Evolutionary conservation across 106 monocot genomes (phyloP).

Genomic region (Acorus gramineus): DNA sequence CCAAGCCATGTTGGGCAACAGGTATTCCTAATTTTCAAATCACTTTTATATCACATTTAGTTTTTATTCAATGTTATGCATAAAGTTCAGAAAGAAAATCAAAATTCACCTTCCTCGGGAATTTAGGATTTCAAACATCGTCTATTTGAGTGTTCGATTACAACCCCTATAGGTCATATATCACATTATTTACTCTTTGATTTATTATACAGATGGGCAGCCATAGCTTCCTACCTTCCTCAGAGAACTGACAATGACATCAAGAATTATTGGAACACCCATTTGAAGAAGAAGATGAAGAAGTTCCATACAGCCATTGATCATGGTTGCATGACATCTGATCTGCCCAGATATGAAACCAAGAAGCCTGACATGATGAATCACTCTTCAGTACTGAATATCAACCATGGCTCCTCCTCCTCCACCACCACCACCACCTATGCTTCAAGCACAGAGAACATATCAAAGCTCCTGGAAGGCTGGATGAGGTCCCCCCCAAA

Average conservation of each 20-base stretch:
- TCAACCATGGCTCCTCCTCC: constrained; percentile 12
- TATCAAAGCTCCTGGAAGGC: constrained; percentile 44
- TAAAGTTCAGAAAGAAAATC: too few species aligned
- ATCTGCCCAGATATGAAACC: background rate
- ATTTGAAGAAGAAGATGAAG: constrained; percentile 45
- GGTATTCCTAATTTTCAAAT: constrained; percentile 13
- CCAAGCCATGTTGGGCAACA: constrained; percentile 64
- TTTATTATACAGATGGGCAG: constrained; percentile 24
- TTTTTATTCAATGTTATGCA: background rate
- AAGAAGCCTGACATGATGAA: background rate
- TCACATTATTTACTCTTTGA: too few species aligned
- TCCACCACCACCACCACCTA: constrained; percentile 7
- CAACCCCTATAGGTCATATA: too few species aligned
- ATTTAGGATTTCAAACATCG: too few species aligned
- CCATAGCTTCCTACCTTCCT: constrained; percentile 42
- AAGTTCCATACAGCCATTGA: constrained; percentile 9
- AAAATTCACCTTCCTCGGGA: too few species aligned
- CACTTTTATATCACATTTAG: background rate
- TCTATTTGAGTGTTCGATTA: too few species aligned
- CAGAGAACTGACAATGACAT: constrained; percentile 57
- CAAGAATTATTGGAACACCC: constrained; percentile 67
- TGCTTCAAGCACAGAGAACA: constrained; percentile 53
- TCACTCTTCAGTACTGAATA: background rate
- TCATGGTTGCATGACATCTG: constrained; percentile 3
- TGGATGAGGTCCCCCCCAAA: constrained; percentile 32